A percentile compares a stretch with the other conserved stretches of the same genome.
phyloP scores from a whole-genome alignment of 1,284 basidiomycete species.

The Cerioporus squamosus region DNA sequence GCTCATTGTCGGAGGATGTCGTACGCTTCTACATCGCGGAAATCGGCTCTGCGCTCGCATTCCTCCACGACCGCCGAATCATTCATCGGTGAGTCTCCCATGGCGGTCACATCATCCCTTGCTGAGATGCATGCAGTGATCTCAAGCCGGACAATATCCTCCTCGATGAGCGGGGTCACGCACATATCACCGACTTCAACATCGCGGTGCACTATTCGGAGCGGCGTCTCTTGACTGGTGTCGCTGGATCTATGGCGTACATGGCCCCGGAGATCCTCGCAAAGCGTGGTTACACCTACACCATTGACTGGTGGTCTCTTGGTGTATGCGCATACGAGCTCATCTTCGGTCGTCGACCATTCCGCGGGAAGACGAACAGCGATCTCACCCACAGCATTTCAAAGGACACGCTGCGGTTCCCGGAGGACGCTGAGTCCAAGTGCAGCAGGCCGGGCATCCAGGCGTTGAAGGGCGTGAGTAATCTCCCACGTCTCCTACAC shows the following conservation, averaged over 20 bases:
- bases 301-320: conserved; percentile 97
- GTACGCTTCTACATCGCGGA: conserved; percentile 94
- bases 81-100: conserved; percentile 81
- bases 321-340: conserved; percentile 93
- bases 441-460: conserved; percentile 70
- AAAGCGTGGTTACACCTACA: conserved; percentile 85
- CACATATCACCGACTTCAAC: conserved; percentile 98
- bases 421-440: conserved; percentile 75
- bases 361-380: conserved; percentile 89
- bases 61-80: conserved; percentile 90
- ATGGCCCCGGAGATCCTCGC: conserved; percentile 96
- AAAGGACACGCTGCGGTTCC: conserved; percentile 76
- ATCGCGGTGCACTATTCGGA: conserved; percentile 97
- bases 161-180: conserved; percentile 93
- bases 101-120: neutral
- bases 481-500: neutral
- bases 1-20: conserved; percentile 81
- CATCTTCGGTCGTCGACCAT: conserved; percentile 89
- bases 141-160: conserved; percentile 98
- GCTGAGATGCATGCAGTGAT: conserved; percentile 58
- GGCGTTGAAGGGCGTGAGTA: conserved; percentile 68
- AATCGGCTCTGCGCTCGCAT: conserved; percentile 87
- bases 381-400: conserved; percentile 90
- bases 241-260: conserved; percentile 99
- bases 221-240: conserved; percentile 82